Conservation (phyloP, 2,329 filamentous ascomycete species). For the Fusarium lyarnte region DNA sequence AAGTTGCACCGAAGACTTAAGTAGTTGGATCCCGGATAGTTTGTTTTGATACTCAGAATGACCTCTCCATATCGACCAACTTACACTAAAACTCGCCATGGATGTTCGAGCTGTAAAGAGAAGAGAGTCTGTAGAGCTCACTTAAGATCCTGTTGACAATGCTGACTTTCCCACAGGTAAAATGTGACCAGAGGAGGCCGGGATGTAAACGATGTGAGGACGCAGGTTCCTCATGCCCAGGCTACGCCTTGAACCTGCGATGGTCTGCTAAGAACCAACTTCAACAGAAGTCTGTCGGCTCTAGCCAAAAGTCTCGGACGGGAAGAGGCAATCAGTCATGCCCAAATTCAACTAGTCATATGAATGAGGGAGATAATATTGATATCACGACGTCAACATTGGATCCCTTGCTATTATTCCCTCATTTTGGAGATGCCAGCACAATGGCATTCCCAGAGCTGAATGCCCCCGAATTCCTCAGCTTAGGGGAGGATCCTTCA, state of each 20-base stretch:
- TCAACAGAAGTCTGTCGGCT: not conserved
- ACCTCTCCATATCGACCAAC: no score
- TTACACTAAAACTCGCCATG: no score
- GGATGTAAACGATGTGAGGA: not conserved
- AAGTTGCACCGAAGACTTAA: no score
- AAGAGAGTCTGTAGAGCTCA: no score
- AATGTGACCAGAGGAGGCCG: not conserved
- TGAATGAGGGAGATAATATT: not conserved
- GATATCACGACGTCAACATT: not conserved
- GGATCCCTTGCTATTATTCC: not conserved
- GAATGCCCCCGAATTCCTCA: not conserved
- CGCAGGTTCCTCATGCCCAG: not conserved
- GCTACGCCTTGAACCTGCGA: not conserved
- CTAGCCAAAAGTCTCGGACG: not conserved
- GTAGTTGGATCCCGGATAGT: no score
- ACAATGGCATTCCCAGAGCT: not conserved
- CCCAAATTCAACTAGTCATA: fast-evolving
- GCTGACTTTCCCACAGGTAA: no score
- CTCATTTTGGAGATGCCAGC: not conserved
- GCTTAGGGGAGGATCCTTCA: not conserved
- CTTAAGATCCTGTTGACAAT: no score
- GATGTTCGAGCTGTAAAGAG: no score
- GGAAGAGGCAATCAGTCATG: not conserved
- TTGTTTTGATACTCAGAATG: no score
- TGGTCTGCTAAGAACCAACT: not conserved